These are phyloP conservation scores for Digitaria exilis DNA, from an alignment of 202 grass and related monocot genomes.

Conservation along the genomic window DNA sequence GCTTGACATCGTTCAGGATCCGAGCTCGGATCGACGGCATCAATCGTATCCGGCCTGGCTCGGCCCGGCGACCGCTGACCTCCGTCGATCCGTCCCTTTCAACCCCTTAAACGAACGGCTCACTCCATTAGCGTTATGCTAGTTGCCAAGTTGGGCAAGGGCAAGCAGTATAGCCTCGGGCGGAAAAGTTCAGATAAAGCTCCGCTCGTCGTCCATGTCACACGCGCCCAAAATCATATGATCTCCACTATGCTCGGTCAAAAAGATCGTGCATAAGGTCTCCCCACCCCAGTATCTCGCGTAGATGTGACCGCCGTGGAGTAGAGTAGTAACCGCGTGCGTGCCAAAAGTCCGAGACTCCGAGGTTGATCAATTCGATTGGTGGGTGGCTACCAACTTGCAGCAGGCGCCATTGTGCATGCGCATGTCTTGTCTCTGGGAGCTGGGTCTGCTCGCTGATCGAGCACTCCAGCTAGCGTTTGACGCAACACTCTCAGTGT, in stretches of 20 bases:
- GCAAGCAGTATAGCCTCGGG: not conserved
- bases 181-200: not conserved
- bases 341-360: not conserved
- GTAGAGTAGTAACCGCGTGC: not conserved
- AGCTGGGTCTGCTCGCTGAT: too few species aligned
- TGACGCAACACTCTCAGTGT: too few species aligned
- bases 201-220: not conserved
- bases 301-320: not conserved
- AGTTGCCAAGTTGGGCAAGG: conserved; percentile 16
- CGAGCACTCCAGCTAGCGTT: too few species aligned
- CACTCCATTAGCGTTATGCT: not conserved
- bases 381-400: too few species aligned
- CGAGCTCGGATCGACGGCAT: not conserved
- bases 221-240: not conserved
- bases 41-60: not conserved
- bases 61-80: conserved; percentile 32
- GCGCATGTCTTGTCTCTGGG: too few species aligned
- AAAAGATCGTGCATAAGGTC: not conserved
- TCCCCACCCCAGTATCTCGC: not conserved
- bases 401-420: too few species aligned
- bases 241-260: not conserved
- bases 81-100: not conserved
- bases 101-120: not conserved
- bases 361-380: not conserved
- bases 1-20: not conserved